These are phyloP conservation scores for Vararia minispora DNA, from an alignment of 768 basidiomycete genomes.

Conservation along the genomic window DNA sequence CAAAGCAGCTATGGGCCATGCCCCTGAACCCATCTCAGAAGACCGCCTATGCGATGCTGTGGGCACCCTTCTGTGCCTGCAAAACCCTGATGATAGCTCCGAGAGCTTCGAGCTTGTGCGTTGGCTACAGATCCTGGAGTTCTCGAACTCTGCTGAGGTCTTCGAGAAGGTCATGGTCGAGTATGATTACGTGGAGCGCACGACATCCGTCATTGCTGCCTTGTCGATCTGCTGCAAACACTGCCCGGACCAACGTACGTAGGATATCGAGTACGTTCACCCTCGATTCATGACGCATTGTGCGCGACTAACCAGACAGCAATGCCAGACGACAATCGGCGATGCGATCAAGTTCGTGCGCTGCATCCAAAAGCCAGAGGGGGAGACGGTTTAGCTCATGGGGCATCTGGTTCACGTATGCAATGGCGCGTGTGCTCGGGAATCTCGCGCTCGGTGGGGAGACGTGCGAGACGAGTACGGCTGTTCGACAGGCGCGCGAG, in stretches of 20 bases:
- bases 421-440: conserved; percentile 92
- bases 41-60: conserved; percentile 75
- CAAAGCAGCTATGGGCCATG: no score
- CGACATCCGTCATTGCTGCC: conserved; percentile 89
- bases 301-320: no score
- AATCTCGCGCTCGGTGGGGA: conserved; percentile 84
- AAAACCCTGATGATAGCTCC: conserved; percentile 83
- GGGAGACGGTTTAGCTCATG: conserved; percentile 94
- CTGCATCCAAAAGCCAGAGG: conserved; percentile 64
- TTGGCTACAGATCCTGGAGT: conserved; percentile 71
- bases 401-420: conserved; percentile 98
- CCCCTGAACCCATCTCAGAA: conserved; percentile 65
- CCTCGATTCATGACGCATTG: not conserved
- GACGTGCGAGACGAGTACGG: conserved; percentile 64
- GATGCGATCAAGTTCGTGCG: conserved; percentile 77
- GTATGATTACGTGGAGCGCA: conserved; percentile 93
- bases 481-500: conserved; percentile 64
- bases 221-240: conserved; percentile 76
- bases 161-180: conserved; percentile 99
- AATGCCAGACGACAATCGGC: conserved; percentile 46
- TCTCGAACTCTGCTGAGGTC: conserved; percentile 89
- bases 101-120: conserved; percentile 90
- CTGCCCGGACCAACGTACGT: conserved; percentile 65
- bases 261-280: conserved; percentile 64
- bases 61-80: conserved; percentile 76